Conservation (phyloP, 2,329 filamentous ascomycete species). For the Bretziella fagacearum region DNA sequence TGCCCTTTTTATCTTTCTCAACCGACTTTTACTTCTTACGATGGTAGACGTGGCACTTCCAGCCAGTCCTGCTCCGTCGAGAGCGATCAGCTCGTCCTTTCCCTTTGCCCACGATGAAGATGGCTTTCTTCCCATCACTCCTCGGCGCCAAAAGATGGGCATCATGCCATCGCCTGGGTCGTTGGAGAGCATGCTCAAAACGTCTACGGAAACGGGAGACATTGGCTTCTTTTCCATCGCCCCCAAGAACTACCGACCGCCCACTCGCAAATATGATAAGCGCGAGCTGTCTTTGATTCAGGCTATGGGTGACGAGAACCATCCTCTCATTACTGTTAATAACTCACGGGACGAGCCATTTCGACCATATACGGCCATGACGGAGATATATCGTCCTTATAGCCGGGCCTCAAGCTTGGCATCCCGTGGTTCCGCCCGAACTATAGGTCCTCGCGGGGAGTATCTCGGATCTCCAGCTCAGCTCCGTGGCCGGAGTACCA, state of each 20-base stretch:
- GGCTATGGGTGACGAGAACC: constrained; percentile 11
- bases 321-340: constrained; percentile 8
- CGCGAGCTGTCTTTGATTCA: constrained; percentile 13
- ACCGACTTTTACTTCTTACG: constrained; percentile 2
- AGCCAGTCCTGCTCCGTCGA: constrained; percentile 3
- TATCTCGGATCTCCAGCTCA: constrained; percentile 8
- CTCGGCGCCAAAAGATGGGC: constrained; percentile 11
- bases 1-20: background rate
- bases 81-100: background rate
- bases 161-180: constrained; percentile 34
- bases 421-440: background rate
- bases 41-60: constrained; percentile 7
- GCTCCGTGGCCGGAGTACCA: background rate
- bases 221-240: constrained; percentile 43
- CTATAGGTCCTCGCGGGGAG: background rate
- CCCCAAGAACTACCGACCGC: constrained; percentile 18
- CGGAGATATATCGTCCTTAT: constrained; percentile 1
- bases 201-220: constrained; percentile 48
- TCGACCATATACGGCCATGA: constrained; percentile 1
- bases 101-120: constrained; percentile 3
- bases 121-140: constrained; percentile 11
- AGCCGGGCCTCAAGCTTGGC: constrained; percentile 11
- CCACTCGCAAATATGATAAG: constrained; percentile 7
- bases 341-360: background rate
- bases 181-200: constrained; percentile 48